Percentiles rank a stretch among this genome's conserved stretches.
phyloP scores from a whole-genome alignment of 768 basidiomycete species.

The Agrocybe praecox region DNA sequence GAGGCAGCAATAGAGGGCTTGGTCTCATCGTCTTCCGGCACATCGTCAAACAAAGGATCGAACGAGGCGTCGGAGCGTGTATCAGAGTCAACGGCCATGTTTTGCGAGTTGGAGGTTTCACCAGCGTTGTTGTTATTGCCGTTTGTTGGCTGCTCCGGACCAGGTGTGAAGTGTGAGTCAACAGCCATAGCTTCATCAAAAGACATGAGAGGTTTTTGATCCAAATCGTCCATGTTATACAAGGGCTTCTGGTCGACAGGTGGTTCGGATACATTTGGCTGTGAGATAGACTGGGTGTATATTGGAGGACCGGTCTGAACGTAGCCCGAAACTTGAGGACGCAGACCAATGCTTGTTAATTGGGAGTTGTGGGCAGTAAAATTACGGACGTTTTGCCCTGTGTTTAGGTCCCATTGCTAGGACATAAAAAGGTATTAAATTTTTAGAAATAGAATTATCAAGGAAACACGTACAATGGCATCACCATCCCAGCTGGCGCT shows the following conservation, averaged over 20 bases:
- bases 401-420: slow-evolving; percentile 99
- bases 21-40: slow-evolving; percentile 17
- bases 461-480: slow-evolving; percentile 61
- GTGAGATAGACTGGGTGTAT: slow-evolving; percentile 12
- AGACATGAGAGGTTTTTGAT: slow-evolving; percentile 8
- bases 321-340: slow-evolving; percentile 55
- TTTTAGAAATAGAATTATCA: background rate
- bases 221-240: slow-evolving; percentile 9
- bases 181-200: background rate
- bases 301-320: slow-evolving; percentile 26
- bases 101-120: slow-evolving; percentile 10
- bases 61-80: slow-evolving; percentile 79
- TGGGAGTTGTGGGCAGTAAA: slow-evolving; percentile 87
- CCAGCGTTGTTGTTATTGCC: background rate
- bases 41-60: slow-evolving; percentile 91
- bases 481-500: slow-evolving; percentile 96
- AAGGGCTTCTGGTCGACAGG: background rate
- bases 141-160: background rate
- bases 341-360: slow-evolving; percentile 77
- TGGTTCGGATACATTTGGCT: slow-evolving; percentile 8
- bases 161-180: background rate
- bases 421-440: slow-evolving; percentile 6
- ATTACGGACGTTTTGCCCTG: slow-evolving; percentile 73
- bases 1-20: slow-evolving; percentile 7
- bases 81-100: slow-evolving; percentile 45